A percentile compares a stretch with the other conserved stretches of the same genome.
Conservation (phyloP, 2,329 filamentous ascomycete species). For the Immersiporthe knoxdaviesiana region DNA sequence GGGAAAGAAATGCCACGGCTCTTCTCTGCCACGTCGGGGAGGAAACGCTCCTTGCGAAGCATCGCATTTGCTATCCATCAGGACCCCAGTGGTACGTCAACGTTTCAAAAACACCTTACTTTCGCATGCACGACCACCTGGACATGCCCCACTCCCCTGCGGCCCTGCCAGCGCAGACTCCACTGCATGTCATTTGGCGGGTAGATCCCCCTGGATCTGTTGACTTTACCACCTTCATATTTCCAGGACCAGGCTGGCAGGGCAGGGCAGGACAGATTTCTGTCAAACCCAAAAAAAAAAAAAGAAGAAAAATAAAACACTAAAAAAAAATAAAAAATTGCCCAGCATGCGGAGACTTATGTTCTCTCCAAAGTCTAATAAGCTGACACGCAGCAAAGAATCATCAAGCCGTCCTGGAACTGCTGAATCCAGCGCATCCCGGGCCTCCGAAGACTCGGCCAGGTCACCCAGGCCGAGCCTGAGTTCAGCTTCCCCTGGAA, state of each 20-base stretch:
- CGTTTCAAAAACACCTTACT: conserved; percentile 20
- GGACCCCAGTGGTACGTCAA: conserved; percentile 37
- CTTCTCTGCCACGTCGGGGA: conserved; percentile 27
- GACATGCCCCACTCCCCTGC: conserved; percentile 22
- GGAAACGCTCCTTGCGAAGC: conserved; percentile 33
- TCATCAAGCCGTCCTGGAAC: conserved; percentile 27
- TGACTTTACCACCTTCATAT: conserved; percentile 30
- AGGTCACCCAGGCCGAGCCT: conserved; percentile 28
- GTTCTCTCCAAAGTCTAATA: conserved; percentile 29
- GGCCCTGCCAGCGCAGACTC: conserved; percentile 21
- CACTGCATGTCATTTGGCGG: conserved; percentile 29
- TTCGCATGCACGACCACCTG: conserved; percentile 27
- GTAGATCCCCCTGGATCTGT: conserved; percentile 28
- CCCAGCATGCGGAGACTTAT: conserved; percentile 30
- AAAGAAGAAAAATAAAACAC: conserved; percentile 3
- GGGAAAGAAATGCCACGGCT: conserved; percentile 22
- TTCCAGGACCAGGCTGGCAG: conserved; percentile 26
- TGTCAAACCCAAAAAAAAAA: conserved; percentile 8
- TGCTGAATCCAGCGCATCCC: conserved; percentile 26
- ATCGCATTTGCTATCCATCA: conserved; percentile 35
- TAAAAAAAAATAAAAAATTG: conserved; percentile 12
- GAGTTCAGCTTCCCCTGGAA: conserved; percentile 25
- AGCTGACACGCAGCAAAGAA: conserved; percentile 30
- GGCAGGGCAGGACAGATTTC: conserved; percentile 24
- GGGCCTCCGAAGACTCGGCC: conserved; percentile 26